Conservation (phyloP, 192 early-diverging fungal genomes). For the Cladochytrium replicatum region DNA sequence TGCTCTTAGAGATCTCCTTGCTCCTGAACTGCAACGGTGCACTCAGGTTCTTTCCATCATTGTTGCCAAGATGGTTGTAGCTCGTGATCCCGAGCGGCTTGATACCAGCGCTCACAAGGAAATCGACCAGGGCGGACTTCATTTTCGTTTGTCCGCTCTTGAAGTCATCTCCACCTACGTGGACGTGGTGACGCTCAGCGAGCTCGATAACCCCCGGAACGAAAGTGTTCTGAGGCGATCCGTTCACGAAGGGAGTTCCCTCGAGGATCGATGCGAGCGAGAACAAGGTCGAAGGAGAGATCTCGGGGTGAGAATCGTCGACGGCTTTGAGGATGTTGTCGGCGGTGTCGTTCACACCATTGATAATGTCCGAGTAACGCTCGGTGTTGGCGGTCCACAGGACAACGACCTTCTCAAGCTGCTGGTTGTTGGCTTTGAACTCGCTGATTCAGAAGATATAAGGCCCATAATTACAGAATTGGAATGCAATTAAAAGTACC, state of each 20-base stretch:
- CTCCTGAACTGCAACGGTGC: constrained; percentile 96
- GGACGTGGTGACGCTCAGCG: constrained; percentile 77
- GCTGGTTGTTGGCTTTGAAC: constrained; percentile 78
- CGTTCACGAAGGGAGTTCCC: constrained; percentile 94
- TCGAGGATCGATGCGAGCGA: constrained; percentile 94
- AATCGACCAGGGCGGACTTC: constrained; percentile 98
- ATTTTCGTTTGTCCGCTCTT: constrained; percentile 99
- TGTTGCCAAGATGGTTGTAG: constrained; percentile 99
- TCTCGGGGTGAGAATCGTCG: constrained; percentile 70
- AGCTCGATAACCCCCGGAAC: constrained; percentile 89
- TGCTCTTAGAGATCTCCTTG: constrained; percentile 99
- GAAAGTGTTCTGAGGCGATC: constrained; percentile 98
- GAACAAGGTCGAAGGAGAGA: constrained; percentile 94
- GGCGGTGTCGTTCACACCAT: constrained; percentile 95
- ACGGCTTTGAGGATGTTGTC: constrained; percentile 83
- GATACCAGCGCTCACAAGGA: constrained; percentile 97
- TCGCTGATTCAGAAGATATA: constrained; percentile 34
- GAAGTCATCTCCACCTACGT: constrained; percentile 99
- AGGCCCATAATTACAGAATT: background rate
- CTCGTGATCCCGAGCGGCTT: constrained; percentile 93
- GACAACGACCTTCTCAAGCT: constrained; percentile 91
- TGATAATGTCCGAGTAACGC: constrained; percentile 72
- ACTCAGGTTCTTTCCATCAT: constrained; percentile 97
- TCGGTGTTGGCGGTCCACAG: constrained; percentile 99
- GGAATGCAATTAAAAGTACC: constrained; percentile 9